These are phyloP conservation scores for Pyricularia grisea DNA, from an alignment of 2,329 filamentous ascomycete genomes.

Conservation along the genomic window DNA sequence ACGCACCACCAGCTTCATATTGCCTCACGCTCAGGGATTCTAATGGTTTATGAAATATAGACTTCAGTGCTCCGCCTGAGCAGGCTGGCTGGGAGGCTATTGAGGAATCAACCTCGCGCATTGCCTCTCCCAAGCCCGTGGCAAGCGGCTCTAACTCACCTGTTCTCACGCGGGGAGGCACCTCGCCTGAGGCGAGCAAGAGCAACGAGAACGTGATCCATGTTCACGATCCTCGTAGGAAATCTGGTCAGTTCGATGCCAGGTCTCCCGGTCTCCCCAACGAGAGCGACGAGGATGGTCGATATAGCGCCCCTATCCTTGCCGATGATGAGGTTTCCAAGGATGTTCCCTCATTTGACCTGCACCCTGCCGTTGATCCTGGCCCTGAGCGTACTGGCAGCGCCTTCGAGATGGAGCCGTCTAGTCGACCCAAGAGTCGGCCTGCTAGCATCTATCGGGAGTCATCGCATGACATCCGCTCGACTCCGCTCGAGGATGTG, in stretches of 20 bases:
- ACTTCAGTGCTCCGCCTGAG: slow-evolving; percentile 73
- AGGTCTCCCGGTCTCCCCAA: slow-evolving; percentile 22
- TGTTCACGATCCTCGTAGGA: slow-evolving; percentile 56
- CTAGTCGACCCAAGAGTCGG: slow-evolving; percentile 10
- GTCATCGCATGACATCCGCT: slow-evolving; percentile 39
- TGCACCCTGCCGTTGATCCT: slow-evolving; percentile 77
- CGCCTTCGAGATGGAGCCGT: slow-evolving; percentile 39
- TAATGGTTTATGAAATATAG: slow-evolving; percentile 24
- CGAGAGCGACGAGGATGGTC: slow-evolving; percentile 48
- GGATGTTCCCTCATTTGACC: slow-evolving; percentile 55
- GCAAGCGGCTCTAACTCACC: slow-evolving; percentile 30
- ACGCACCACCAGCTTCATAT: background rate
- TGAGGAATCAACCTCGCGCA: slow-evolving; percentile 73
- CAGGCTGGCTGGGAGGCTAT: slow-evolving; percentile 82
- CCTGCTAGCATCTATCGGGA: slow-evolving; percentile 54
- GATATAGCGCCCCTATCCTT: slow-evolving; percentile 70
- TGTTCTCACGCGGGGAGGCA: slow-evolving; percentile 16
- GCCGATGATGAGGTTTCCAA: slow-evolving; percentile 82
- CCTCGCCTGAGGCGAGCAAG: slow-evolving; percentile 19
- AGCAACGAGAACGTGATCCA: slow-evolving; percentile 61
- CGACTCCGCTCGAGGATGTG: slow-evolving; percentile 74
- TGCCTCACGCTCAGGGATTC: background rate
- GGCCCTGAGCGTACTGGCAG: slow-evolving; percentile 53
- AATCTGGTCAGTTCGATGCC: slow-evolving; percentile 33
- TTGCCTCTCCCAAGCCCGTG: slow-evolving; percentile 56